Base-by-base conservation (phyloP, 305 asterid species). In the Rubia tinctorum region DNA sequence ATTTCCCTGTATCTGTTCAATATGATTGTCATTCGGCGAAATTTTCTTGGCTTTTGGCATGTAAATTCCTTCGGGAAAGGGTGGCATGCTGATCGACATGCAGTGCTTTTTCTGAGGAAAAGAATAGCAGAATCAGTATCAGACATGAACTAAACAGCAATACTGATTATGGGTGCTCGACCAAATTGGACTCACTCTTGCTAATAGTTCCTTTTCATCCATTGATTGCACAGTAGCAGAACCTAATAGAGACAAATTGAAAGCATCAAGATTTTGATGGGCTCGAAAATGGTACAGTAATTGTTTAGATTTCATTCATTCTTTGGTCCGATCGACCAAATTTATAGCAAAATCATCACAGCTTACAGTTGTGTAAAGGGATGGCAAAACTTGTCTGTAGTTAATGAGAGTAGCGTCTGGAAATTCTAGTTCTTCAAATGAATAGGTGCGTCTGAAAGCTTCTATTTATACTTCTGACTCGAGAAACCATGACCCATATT, bases 11-110 rank as follows among this genome's bases (percentile, higher is more conserved):
- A 84, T 84, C 8, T 40, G 11, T 47, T 20, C 47, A 60, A 68
- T 49, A 66, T 75, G 75, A 71, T 71, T 65, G 22, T 78, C 74
- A 39, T 79, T 75, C 51, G 84, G 84, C 22, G 84, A 59, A 34
- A 85, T 88, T 66, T 76, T 81, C 79, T 76, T 11, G 4, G 71
- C 49, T 44, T 44, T 44, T 44, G 8, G 49, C 1, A 44, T 14
- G 40, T 78, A 79, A 74, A 68, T 81, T 71, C 72, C 81, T 42
- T 73, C 15, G 0, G 97, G 96, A 79, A 90, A 83, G 62, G 88
- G 81, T 34, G 94, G 92, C 90, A 92, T 81, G 77, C 88, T 86
- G 66, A 87, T 85, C 20, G 96, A 92, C 68, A 85, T 71, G 42
- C 88, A 80, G 40, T 11, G 47, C 49, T 8, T 65, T 66, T 47